These are phyloP conservation scores for Pseudevernia furfuracea DNA, from an alignment of 495 filamentous ascomycete genomes.

Conservation along the genomic window DNA sequence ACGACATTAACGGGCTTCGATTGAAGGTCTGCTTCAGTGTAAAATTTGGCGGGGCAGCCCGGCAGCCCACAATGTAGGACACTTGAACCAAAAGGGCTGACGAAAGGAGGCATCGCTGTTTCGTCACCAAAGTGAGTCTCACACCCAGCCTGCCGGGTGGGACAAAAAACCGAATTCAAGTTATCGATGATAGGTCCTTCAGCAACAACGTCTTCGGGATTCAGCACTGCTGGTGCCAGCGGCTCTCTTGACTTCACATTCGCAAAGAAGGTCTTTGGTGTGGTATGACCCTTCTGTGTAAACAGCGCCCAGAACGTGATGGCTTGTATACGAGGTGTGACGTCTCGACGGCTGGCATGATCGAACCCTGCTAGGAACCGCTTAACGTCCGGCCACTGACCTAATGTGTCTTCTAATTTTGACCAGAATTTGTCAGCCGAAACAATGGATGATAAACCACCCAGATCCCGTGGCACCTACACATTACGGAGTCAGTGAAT, in stretches of 20 bases:
- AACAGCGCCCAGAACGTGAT: conserved; percentile 28
- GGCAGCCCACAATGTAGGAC: conserved; percentile 26
- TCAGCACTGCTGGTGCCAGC: conserved; percentile 24
- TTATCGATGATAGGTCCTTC: conserved; percentile 7
- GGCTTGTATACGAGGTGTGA: conserved; percentile 19
- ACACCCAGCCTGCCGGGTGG: background rate
- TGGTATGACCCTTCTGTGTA: conserved; percentile 25
- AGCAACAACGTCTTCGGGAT: conserved; percentile 11
- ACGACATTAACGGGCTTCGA: conserved; percentile 3
- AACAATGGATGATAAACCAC: too few species aligned
- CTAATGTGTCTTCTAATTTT: too few species aligned
- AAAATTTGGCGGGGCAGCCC: conserved; percentile 22
- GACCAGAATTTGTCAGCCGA: too few species aligned
- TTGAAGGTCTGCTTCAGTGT: background rate
- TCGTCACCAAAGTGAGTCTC: background rate
- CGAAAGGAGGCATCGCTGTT: conserved; percentile 15
- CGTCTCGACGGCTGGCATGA: too few species aligned
- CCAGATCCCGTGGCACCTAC: too few species aligned
- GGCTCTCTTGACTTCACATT: conserved; percentile 18
- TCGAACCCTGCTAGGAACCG: too few species aligned
- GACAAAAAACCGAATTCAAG: conserved; percentile 10
- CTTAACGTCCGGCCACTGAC: too few species aligned
- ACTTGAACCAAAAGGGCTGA: conserved; percentile 28
- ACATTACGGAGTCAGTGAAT: too few species aligned
- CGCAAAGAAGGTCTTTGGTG: conserved; percentile 29